Base-by-base conservation (phyloP, 495 filamentous ascomycete species). In the Xanthoparmelia taractica region DNA sequence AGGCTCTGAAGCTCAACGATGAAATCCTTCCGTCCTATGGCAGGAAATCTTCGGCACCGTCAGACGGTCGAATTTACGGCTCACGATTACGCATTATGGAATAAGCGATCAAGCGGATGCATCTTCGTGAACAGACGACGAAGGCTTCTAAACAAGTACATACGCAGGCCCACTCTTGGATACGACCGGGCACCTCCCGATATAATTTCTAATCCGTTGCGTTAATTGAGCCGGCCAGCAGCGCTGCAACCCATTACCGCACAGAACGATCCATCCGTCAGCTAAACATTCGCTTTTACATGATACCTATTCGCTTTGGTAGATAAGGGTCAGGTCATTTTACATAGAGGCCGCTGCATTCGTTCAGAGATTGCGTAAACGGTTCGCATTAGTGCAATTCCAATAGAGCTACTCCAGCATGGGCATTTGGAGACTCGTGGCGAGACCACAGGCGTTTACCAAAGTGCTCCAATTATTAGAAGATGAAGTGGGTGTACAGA, bases 1-100 rank as follows among this genome's bases (percentile, higher is more conserved):
- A 54, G 83, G 85, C 60, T 69, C 79, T 38, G 80, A 82, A 71
- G 68, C 78, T 23, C 77, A 77, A 58, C 76, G 78, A 57, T 79
- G 50, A 54, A 31, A 63, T 66, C n/a, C 11, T 33, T 17, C 20
- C 8, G 48, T 29, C 31, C 13, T 33, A 20, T 25, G 37, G 4
- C 34, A 33, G 10, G 8, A 45, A 17, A 37, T 37, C 48, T 65
- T 65, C 48, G 63, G 48, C 38, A 57, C 31, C 37, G 45, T 59
- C 40, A 55, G 29, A 25, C 47, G 31, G 47, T 29, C 48, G 37
- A 55, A n/a, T 50, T 40, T 18, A 63, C 11, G 54, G 41, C 34
- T 63, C 17, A 58, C 25, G 61, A 57, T 48, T 10, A 50, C 34
- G 54, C 41, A 27, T 58, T 23, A 50, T 43, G 33, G 20, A 58